Evolutionary conservation across 495 filamentous ascomycete genomes (phyloP).

Genomic region (Daldinia caldariorum): DNA sequence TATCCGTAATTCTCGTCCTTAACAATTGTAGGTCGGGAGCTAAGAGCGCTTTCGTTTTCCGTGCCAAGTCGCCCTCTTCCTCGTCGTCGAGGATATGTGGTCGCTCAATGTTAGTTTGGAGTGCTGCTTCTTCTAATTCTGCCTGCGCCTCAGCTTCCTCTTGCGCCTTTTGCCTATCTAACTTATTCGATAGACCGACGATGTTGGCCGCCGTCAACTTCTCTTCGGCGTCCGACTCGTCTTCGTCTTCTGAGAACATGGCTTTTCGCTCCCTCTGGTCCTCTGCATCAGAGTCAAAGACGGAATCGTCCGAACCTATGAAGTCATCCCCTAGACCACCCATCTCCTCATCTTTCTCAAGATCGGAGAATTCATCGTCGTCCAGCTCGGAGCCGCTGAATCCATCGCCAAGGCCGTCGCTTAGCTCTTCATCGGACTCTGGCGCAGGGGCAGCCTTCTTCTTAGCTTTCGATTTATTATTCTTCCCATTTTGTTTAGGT

Average conservation of each 20-base stretch:
- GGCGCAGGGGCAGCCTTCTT: conserved; percentile 60
- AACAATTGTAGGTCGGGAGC: conserved; percentile 91
- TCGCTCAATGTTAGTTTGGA: conserved; percentile 93
- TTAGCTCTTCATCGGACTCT: conserved; percentile 64
- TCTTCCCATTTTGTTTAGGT: conserved; percentile 50
- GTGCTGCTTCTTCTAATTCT: conserved; percentile 82
- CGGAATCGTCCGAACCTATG: conserved; percentile 67
- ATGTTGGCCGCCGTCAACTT: conserved; percentile 96
- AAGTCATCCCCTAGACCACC: conserved; percentile 64
- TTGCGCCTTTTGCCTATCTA: conserved; percentile 75
- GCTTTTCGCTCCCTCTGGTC: conserved; percentile 68
- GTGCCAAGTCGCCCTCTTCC: conserved; percentile 55
- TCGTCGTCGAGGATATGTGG: conserved; percentile 73
- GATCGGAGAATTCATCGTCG: conserved; percentile 57
- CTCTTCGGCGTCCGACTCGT: conserved; percentile 88
- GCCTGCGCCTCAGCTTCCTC: conserved; percentile 81
- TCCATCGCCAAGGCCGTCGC: conserved; percentile 58
- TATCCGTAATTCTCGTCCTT: conserved; percentile 90
- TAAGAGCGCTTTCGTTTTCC: conserved; percentile 63
- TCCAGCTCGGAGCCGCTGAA: conserved; percentile 66
- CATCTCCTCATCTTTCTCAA: conserved; percentile 55
- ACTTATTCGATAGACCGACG: conserved; percentile 81
- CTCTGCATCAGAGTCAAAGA: conserved; percentile 79
- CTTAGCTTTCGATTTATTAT: conserved; percentile 59
- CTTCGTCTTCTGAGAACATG: conserved; percentile 96